These are phyloP conservation scores for Teunomyces stri DNA, from an alignment of 805 yeast species.

Conservation along the genomic window DNA sequence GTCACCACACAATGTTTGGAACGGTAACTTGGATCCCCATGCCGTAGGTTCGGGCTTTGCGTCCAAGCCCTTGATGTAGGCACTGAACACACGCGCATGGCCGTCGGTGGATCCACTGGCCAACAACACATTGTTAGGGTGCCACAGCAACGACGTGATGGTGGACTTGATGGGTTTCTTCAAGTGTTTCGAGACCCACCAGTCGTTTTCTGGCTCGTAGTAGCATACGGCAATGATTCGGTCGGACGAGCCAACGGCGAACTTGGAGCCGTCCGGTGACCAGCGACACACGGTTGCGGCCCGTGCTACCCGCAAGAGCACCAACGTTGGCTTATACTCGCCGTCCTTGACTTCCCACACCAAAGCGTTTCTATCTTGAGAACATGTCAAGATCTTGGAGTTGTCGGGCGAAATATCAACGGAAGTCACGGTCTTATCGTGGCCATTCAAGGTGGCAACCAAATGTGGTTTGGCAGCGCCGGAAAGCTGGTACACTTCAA, in stretches of 20 bases:
- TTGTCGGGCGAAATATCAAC: slow-evolving; percentile 89
- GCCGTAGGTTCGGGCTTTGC: slow-evolving; percentile 72
- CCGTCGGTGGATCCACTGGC: slow-evolving; percentile 95
- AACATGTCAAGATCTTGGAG: slow-evolving; percentile 82
- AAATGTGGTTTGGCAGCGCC: slow-evolving; percentile 54
- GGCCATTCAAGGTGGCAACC: slow-evolving; percentile 70
- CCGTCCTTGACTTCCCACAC: slow-evolving; percentile 84
- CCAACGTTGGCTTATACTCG: slow-evolving; percentile 80
- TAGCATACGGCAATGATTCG: slow-evolving; percentile 93
- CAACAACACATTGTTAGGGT: slow-evolving; percentile 82
- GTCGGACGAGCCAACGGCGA: slow-evolving; percentile 97
- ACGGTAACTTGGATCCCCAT: slow-evolving; percentile 96
- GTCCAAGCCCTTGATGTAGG: slow-evolving; percentile 86
- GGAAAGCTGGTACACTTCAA: slow-evolving; percentile 64
- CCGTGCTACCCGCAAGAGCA: slow-evolving; percentile 84
- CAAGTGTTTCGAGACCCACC: slow-evolving; percentile 99
- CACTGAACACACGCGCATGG: slow-evolving; percentile 84
- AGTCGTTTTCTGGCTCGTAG: slow-evolving; percentile 92
- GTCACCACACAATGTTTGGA: slow-evolving; percentile 87
- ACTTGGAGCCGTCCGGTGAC: slow-evolving; percentile 94
- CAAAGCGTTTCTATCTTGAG: slow-evolving; percentile 95
- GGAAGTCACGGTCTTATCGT: slow-evolving; percentile 92
- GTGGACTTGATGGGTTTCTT: slow-evolving; percentile 93
- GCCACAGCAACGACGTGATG: slow-evolving; percentile 83
- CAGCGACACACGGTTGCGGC: slow-evolving; percentile 94